Evolutionary conservation across 1,284 basidiomycete species (phyloP).

Genomic region (Rhodotorula sp.): DNA sequence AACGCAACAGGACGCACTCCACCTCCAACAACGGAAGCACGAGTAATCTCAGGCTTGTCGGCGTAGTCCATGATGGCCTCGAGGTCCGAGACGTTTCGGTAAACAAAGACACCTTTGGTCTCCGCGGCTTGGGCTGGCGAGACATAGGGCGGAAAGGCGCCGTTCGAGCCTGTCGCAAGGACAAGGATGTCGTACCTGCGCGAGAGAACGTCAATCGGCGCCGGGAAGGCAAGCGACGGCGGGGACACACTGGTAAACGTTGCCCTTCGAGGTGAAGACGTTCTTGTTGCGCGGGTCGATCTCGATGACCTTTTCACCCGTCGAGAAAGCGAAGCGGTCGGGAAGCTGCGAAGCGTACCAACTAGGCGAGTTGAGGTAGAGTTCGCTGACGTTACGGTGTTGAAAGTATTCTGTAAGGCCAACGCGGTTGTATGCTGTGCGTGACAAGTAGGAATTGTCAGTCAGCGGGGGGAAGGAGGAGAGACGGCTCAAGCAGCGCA

Average conservation of each 20-base stretch:
- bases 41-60: conserved; percentile 52
- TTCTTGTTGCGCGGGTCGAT: conserved; percentile 55
- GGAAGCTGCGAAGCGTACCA: conserved; percentile 65
- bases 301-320: conserved; percentile 56
- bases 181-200: conserved; percentile 41
- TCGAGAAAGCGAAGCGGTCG: conserved; percentile 57
- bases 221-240: not conserved
- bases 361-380: conserved; percentile 62
- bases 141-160: conserved; percentile 64
- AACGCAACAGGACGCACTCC: conserved; percentile 48
- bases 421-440: conserved; percentile 55
- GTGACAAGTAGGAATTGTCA: too few species aligned
- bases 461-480: too few species aligned
- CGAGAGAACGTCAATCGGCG: not conserved
- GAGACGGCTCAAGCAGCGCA: too few species aligned
- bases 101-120: conserved; percentile 64
- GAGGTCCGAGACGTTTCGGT: conserved; percentile 67
- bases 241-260: conserved; percentile 48
- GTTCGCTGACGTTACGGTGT: conserved; percentile 61
- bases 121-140: conserved; percentile 52
- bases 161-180: conserved; percentile 68
- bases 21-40: conserved; percentile 66
- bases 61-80: conserved; percentile 62
- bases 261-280: conserved; percentile 56
- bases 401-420: conserved; percentile 57